Evolutionary conservation across 176 grass and related monocot species (phyloP).

Genomic region (Cymbopogon citratus): DNA sequence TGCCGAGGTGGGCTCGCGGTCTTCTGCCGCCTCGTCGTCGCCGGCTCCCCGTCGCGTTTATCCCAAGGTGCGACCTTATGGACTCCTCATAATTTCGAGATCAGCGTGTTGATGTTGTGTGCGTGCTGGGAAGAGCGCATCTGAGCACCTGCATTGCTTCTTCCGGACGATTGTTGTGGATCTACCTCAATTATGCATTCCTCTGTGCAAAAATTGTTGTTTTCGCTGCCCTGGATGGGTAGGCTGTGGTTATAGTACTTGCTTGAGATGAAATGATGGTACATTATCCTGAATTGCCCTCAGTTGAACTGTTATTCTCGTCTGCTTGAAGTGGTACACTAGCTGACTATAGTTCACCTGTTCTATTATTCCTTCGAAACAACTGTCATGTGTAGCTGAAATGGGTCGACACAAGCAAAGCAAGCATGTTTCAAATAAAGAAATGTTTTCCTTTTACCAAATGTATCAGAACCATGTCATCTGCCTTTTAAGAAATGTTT

Average conservation of each 20-base stretch:
- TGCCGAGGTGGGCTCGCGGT: too few species aligned
- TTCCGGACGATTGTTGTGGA: not conserved
- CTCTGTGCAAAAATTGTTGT: not conserved
- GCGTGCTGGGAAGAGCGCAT: not conserved
- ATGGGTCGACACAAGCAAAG: not conserved
- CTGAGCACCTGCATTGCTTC: not conserved
- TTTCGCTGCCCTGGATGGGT: not conserved
- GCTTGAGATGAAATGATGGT: not conserved
- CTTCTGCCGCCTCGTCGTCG: not conserved
- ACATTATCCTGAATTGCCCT: not conserved
- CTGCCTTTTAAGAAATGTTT: not conserved
- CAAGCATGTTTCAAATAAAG: not conserved
- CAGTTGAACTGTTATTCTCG: not conserved
- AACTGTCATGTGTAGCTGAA: not conserved
- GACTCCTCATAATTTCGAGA: not conserved
- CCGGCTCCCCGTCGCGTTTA: too few species aligned
- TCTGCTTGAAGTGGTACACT: not conserved
- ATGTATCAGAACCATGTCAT: not conserved
- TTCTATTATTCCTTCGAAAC: not conserved
- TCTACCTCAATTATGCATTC: not conserved
- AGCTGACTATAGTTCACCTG: not conserved
- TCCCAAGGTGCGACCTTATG: not conserved
- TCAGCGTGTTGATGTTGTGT: not conserved
- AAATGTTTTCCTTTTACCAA: not conserved
- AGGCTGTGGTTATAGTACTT: not conserved